These are phyloP conservation scores for Pythium guiyangense DNA, from an alignment of 352 stramenopile species.

Conservation along the genomic window DNA sequence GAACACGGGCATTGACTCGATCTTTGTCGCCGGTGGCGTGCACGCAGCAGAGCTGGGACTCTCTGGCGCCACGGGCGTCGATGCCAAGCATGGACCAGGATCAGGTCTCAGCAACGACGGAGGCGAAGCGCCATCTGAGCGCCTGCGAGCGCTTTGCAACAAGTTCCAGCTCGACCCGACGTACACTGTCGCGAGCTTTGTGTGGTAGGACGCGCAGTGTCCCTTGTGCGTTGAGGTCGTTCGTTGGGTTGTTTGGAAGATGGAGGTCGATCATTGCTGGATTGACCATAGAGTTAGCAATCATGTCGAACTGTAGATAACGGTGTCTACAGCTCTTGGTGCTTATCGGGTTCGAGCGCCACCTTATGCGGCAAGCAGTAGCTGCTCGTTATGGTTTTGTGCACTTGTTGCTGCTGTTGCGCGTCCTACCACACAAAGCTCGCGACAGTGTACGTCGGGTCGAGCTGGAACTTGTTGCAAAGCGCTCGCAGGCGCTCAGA, in stretches of 20 bases:
- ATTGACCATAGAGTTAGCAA: too few relatives aligned
- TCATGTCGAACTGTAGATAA: too few relatives aligned
- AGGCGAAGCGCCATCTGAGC: background rate
- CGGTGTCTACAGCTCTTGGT: too few relatives aligned
- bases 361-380: too few relatives aligned
- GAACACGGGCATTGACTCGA: constrained; percentile 41
- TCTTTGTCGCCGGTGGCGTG: constrained; percentile 59
- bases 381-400: too few relatives aligned
- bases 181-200: too few relatives aligned
- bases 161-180: constrained; percentile 11
- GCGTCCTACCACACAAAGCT: background rate
- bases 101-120: background rate
- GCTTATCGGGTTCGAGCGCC: too few relatives aligned
- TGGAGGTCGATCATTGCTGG: too few relatives aligned
- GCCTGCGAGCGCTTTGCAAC: constrained; percentile 4
- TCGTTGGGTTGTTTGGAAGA: too few relatives aligned
- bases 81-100: constrained; percentile 1
- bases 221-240: too few relatives aligned
- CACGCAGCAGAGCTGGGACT: constrained; percentile 39
- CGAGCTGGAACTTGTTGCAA: constrained; percentile 3
- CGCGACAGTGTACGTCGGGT: too few relatives aligned
- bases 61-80: background rate
- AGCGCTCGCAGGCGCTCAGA: constrained; percentile 3
- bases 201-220: background rate
- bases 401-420: too few relatives aligned